Evolutionary conservation across 2,329 filamentous ascomycete species (phyloP), one percentile per base, ranked within the genome.

Genomic region (Beauveria varroae): DNA sequence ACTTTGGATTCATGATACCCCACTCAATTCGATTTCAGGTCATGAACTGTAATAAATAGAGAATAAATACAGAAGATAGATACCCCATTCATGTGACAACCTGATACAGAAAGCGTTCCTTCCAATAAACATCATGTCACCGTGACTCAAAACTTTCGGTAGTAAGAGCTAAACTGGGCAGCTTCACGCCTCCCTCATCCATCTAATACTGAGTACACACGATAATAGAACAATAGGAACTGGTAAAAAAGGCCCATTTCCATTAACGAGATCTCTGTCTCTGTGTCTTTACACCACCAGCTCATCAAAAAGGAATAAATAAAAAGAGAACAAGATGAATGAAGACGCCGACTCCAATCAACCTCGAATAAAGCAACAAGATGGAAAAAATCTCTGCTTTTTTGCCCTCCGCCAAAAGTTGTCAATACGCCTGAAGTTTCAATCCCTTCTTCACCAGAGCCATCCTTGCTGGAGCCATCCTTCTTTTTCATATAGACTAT

Each of bases 391-490:
- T 55, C 40, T 55, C 40, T 54, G 16, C n/a, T 18, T 14, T 56
- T 28, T 46, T 28, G 16, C 54, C 9, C 30, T 56, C 24, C 16
- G 14, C 22, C 34, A 24, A 14, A 43, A 34, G 28, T 57, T 51
- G 30, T 58, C 24, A 58, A 58, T 58, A 58, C 56, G 56, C 56
- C 46, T 28, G 44, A 22, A 12, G 51, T 51, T 57, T 41, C 30
- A 30, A 50, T 58, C 37, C 24, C 34, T 34, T 40, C 46, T 46
- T 58, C 30, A 34, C 30, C 30, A 34, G 14, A 10, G 30, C 30
- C 30, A 34, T 34, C 22, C 7, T 58, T 51, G 20, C 16, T 28
- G 40, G 24, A 24, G 16, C 16, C 7, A 43, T 30, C 44, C 16
- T 20, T 50, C 16, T 50, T 20, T 20, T 47, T 14, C 46, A 28